A percentile compares a stretch with the other conserved stretches of the same genome.
These are phyloP conservation scores for Kandelia obovata DNA, from an alignment of 345 rosid genomes.

Conservation along the genomic window DNA sequence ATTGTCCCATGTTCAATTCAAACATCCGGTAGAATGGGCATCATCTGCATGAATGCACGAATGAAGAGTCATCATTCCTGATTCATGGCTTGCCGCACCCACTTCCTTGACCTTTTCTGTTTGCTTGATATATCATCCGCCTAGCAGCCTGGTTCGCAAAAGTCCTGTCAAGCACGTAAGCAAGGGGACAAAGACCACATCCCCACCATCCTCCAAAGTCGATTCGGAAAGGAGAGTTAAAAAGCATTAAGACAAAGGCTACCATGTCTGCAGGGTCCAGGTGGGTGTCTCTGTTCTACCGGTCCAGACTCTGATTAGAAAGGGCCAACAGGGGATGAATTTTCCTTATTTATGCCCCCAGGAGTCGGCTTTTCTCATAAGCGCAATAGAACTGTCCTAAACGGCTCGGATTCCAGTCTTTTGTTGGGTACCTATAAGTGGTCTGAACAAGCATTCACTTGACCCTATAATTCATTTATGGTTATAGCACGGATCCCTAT, in stretches of 20 bases:
- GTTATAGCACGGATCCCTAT: background rate
- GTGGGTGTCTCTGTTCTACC: slow-evolving; percentile 6
- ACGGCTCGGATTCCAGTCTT: slow-evolving; percentile 24
- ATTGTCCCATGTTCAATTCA: slow-evolving; percentile 4
- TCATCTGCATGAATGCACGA: slow-evolving; percentile 12
- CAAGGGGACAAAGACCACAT: background rate
- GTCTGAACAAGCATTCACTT: slow-evolving; percentile 15
- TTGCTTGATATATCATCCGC: slow-evolving; percentile 15
- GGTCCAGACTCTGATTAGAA: slow-evolving; percentile 19
- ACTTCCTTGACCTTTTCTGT: slow-evolving; percentile 25
- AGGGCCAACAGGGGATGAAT: slow-evolving; percentile 24
- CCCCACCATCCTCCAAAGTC: slow-evolving; percentile 19
- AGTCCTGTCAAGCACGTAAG: slow-evolving; percentile 4
- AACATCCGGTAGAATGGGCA: slow-evolving; percentile 12
- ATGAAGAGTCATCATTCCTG: slow-evolving; percentile 4
- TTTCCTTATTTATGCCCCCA: slow-evolving; percentile 23
- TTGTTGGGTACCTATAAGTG: slow-evolving; percentile 26
- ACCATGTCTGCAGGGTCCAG: slow-evolving; percentile 19
- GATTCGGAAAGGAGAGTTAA: slow-evolving; percentile 4
- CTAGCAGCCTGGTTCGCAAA: background rate
- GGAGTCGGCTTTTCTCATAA: slow-evolving; percentile 23
- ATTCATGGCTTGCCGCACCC: background rate
- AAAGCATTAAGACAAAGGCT: slow-evolving; percentile 9
- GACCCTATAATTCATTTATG: slow-evolving; percentile 11
- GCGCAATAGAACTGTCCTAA: slow-evolving; percentile 18